phyloP scores from a whole-genome alignment of 169 alveolate species.

The Plasmodium blacklocki region DNA sequence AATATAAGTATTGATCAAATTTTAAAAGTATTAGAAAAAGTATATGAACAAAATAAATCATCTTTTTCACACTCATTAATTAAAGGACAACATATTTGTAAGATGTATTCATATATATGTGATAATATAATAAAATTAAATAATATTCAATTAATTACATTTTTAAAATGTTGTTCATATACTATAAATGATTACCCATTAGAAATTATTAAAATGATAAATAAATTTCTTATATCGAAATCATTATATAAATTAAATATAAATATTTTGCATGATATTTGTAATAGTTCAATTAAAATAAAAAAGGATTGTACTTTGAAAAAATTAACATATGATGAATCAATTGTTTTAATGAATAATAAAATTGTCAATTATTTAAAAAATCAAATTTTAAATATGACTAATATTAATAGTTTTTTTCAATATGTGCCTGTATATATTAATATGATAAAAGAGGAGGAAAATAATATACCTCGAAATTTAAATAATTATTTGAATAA shows the following conservation, averaged over 20 bases:
- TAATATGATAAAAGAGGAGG: background rate
- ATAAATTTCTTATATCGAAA: constrained; percentile 15
- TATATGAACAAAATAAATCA: constrained; percentile 17
- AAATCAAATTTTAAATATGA: background rate
- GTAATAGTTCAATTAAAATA: constrained; percentile 30
- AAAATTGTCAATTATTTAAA: constrained; percentile 15
- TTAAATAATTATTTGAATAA: background rate
- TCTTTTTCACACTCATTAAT: constrained; percentile 27
- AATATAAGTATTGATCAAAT: constrained; percentile 15
- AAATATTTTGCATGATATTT: constrained; percentile 27
- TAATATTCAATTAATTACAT: background rate
- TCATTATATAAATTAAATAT: background rate
- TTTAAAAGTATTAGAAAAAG: constrained; percentile 20
- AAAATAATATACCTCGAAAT: background rate
- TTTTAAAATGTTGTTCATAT: constrained; percentile 36
- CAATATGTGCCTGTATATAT: constrained; percentile 22
- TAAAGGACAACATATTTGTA: constrained; percentile 16
- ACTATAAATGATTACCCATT: constrained; percentile 27
- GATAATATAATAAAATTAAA: constrained; percentile 13
- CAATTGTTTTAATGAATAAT: constrained; percentile 3
- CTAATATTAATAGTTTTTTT: constrained; percentile 14
- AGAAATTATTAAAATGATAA: background rate
- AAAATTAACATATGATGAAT: constrained; percentile 23
- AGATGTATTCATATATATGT: constrained; percentile 35
- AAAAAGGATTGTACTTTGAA: constrained; percentile 24